Base-by-base conservation (phyloP, 768 basidiomycete species). In the Termitomyces sp. region DNA sequence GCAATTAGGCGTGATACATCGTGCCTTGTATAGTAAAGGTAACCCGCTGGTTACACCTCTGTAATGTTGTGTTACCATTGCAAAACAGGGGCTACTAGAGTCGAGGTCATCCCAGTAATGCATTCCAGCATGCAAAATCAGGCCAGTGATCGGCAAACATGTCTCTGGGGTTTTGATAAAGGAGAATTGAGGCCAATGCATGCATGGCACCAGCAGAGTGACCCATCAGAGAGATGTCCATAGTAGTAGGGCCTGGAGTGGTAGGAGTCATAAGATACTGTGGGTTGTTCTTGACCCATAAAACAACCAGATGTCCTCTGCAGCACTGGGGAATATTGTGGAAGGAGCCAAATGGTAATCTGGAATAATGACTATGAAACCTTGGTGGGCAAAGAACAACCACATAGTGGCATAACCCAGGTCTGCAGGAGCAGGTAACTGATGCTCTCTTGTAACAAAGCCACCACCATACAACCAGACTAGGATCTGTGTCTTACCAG, bases 381-480 rank as follows among this genome's bases (percentile, higher is more conserved):
- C 86, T 16, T 69, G 75, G 9, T 75, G 73, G 0, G 87, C 83
- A 69, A 83, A 89, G 74, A 81, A 89, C 3, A 84, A 72, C 0
- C 82, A 87, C 9, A 88, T 63, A 59, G 79, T 80, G n/a, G 75
- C 74, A 65, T 87, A 88, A 10, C 69, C 74, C 50, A 87, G 76
- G 47, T 81, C 78, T 47, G 74, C 74, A 0, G 84, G 79, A 9
- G 77, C 70, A 1, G 78, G 72, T 43, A 81, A 66, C 7, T 71
- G 75, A n/a, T 83, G 79, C 0, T 74, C 72, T 1, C 87, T 87
- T 0, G 69, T 67, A 60, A 72, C 71, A 66, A 86, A 87, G 3
- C 87, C 85, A 1, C 88, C 88, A 1, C 88, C 88, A 61, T 90
- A 89, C 44, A 83, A 60, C 70, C 81, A 88, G 69, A 89, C 80